Evolutionary conservation across 2,329 filamentous ascomycete genomes (phyloP).

Genomic region (Colletotrichum aenigma): DNA sequence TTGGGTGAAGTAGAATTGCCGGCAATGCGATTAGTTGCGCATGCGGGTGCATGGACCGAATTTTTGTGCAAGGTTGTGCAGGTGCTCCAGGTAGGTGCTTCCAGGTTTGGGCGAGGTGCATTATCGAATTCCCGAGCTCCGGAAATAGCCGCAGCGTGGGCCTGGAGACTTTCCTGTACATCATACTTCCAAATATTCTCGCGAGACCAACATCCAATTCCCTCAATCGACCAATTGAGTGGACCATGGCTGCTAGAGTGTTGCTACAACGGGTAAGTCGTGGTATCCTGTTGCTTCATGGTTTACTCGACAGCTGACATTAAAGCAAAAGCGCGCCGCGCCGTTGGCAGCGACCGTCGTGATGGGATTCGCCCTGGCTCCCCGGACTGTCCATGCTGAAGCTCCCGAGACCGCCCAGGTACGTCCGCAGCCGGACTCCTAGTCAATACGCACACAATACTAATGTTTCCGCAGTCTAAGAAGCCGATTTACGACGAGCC

Average conservation of each 20-base stretch:
- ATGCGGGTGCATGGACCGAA: constrained; percentile 2
- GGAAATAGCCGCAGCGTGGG: constrained; percentile 30
- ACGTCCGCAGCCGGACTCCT: not conserved
- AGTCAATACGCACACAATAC: not conserved
- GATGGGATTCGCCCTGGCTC: constrained; percentile 52
- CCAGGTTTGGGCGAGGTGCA: constrained; percentile 1
- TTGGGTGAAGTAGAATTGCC: not conserved
- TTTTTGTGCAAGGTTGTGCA: constrained; percentile 14
- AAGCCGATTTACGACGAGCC: constrained; percentile 85
- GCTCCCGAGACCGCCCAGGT: constrained; percentile 35
- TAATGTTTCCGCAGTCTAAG: constrained; percentile 42
- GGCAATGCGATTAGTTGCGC: constrained; percentile 7
- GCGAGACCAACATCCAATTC: constrained; percentile 22
- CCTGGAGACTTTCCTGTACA: constrained; percentile 11
- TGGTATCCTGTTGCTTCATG: not conserved
- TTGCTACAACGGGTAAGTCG: constrained; percentile 58
- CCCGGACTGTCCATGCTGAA: constrained; percentile 56
- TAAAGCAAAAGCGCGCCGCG: constrained; percentile 51
- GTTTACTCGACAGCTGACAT: not conserved
- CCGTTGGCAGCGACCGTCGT: constrained; percentile 58
- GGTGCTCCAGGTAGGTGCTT: not conserved
- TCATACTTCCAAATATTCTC: constrained; percentile 25
- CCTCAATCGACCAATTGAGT: constrained; percentile 48
- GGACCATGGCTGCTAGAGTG: constrained; percentile 64
- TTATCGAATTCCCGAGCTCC: constrained; percentile 26